phyloP scores from a whole-genome alignment of 108 stramenopile species.

The Cyclotella baltica region DNA sequence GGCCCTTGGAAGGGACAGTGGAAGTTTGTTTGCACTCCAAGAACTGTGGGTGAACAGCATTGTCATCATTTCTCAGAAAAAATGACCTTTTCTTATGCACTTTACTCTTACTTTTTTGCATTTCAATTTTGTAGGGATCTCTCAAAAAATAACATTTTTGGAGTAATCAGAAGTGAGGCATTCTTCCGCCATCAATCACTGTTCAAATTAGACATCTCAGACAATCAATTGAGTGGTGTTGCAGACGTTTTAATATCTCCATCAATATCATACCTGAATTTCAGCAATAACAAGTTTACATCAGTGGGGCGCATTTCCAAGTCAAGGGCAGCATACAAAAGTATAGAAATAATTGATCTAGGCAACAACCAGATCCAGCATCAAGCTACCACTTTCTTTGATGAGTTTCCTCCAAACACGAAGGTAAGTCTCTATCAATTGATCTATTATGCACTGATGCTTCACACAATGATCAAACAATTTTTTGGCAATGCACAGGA shows the following conservation, averaged over 20 bases:
- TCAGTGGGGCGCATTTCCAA: constrained; percentile 59
- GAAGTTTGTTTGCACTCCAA: constrained; percentile 11
- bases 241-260: constrained; percentile 69
- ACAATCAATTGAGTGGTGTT: constrained; percentile 21
- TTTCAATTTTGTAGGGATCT: constrained; percentile 10
- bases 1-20: background rate
- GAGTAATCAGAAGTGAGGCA: background rate
- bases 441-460: no score
- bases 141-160: constrained; percentile 21
- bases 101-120: background rate
- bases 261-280: constrained; percentile 50
- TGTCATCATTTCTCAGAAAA: background rate
- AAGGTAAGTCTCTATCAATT: no score
- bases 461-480: no score
- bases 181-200: constrained; percentile 56
- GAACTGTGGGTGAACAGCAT: background rate
- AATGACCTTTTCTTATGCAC: background rate
- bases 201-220: constrained; percentile 18
- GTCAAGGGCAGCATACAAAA: constrained; percentile 33
- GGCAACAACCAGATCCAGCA: constrained; percentile 49
- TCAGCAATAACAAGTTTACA: constrained; percentile 55
- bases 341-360: constrained; percentile 48
- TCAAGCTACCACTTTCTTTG: constrained; percentile 18
- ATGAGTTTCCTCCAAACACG: constrained; percentile 36
- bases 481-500: no score